These are phyloP conservation scores for Leishmania tarentolae DNA, from an alignment of 208 protist species.

Conservation along the genomic window DNA sequence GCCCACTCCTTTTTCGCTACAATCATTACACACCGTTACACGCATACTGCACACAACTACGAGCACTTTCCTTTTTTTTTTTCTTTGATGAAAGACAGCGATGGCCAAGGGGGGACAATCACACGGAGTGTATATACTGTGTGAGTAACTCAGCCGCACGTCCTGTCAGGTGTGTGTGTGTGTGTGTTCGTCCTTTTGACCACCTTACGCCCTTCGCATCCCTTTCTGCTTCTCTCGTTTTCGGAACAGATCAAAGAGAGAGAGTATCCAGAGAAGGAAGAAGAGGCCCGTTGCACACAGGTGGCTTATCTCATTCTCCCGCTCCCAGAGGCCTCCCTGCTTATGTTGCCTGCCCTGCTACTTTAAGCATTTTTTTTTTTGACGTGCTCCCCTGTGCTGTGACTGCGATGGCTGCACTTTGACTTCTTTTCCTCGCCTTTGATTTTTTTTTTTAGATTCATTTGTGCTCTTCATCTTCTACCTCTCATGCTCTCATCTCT, in stretches of 20 bases:
- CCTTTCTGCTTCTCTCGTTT: neutral
- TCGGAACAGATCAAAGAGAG: neutral
- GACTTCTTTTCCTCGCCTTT: too few species aligned
- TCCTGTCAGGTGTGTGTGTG: neutral
- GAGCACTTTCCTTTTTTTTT: neutral
- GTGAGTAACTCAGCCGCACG: neutral
- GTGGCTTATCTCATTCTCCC: neutral
- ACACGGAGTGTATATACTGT: neutral
- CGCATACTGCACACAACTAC: neutral
- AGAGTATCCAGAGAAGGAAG: neutral
- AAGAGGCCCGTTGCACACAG: neutral
- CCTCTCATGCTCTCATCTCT: neutral
- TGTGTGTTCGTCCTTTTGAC: neutral
- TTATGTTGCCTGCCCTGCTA: neutral
- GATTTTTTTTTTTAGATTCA: neutral
- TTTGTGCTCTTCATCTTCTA: neutral
- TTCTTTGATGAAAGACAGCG: neutral
- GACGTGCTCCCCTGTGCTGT: neutral
- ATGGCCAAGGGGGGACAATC: neutral
- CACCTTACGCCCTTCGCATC: neutral
- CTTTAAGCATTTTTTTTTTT: neutral
- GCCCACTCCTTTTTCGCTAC: neutral
- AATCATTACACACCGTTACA: neutral
- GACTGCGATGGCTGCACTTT: too few species aligned
- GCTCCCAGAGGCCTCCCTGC: neutral